A percentile compares a stretch with the other conserved stretches of the same genome.
Conservation (phyloP, 441 rosid species). For the Pelargonium cotyledonis region DNA sequence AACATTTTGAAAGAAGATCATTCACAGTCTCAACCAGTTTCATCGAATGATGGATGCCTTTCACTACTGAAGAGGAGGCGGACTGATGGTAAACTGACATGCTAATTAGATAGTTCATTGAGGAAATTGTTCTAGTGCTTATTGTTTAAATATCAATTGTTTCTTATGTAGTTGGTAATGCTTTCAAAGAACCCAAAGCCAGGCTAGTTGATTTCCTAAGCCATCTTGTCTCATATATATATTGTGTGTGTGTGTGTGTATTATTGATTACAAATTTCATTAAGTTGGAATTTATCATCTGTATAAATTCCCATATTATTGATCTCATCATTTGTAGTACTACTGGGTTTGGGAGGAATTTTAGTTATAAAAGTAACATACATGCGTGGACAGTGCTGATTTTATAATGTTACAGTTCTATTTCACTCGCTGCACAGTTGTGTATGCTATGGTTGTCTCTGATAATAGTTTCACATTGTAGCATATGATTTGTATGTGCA, state of each 20-base stretch:
- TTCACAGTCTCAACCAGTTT: conserved; percentile 31
- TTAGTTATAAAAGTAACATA: neutral
- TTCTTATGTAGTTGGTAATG: conserved; percentile 8
- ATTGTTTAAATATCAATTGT: conserved; percentile 5
- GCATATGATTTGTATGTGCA: neutral
- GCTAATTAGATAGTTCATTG: conserved; percentile 11
- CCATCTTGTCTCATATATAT: neutral
- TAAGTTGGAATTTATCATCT: too few relatives aligned
- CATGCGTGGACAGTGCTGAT: neutral
- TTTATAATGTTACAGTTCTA: neutral
- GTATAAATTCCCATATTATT: too few relatives aligned
- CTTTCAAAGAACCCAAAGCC: conserved; percentile 1
- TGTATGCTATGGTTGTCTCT: neutral
- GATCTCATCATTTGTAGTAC: neutral
- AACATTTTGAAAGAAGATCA: conserved; percentile 42
- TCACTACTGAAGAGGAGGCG: conserved; percentile 59
- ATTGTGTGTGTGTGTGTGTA: too few relatives aligned
- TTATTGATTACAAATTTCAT: too few relatives aligned
- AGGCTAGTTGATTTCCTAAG: neutral
- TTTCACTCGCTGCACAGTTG: neutral
- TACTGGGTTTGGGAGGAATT: neutral
- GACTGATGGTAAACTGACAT: conserved; percentile 44
- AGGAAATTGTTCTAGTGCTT: conserved; percentile 17
- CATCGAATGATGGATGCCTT: conserved; percentile 62
- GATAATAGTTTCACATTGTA: neutral